Conservation (phyloP, 768 basidiomycete genomes). For the Sistotremastrum niveocremeum region DNA sequence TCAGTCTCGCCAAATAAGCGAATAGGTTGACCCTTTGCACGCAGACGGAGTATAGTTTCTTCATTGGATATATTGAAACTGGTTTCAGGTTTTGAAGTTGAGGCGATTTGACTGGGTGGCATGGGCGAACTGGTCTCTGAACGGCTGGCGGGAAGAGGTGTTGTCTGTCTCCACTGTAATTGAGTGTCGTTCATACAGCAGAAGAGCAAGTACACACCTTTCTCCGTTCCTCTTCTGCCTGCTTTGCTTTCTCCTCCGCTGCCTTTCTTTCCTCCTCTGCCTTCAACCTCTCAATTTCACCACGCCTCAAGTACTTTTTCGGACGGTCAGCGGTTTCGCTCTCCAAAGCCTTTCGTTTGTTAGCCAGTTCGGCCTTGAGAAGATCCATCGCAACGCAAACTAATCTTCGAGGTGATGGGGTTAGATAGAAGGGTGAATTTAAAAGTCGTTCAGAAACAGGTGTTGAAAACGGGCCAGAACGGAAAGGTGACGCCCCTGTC, state of each 20-base stretch:
- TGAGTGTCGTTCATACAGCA: no score
- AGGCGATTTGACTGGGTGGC: no score
- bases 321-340: conserved; percentile 37
- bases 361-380: conserved; percentile 77
- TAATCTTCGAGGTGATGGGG: background rate
- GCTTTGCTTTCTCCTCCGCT: conserved; percentile 19
- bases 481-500: conserved; percentile 23
- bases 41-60: conserved; percentile 79
- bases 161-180: no score
- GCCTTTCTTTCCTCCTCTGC: conserved; percentile 29
- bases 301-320: conserved; percentile 81
- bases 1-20: conserved; percentile 91
- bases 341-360: conserved; percentile 69
- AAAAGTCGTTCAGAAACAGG: conserved; percentile 5
- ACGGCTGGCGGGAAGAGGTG: no score
- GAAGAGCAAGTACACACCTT: conserved; percentile 26
- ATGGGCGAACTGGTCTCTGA: no score
- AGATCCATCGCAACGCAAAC: conserved; percentile 52
- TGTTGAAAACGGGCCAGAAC: conserved; percentile 24
- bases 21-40: conserved; percentile 87
- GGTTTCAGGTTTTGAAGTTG: conserved; percentile 18
- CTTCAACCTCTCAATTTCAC: conserved; percentile 70
- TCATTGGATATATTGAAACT: conserved; percentile 86
- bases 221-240: conserved; percentile 7
- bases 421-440: conserved; percentile 1